A percentile compares a stretch with the other conserved stretches of the same genome.
These are phyloP conservation scores for Calonectria pteridis DNA, from an alignment of 2,329 filamentous ascomycete species.

Conservation along the genomic window DNA sequence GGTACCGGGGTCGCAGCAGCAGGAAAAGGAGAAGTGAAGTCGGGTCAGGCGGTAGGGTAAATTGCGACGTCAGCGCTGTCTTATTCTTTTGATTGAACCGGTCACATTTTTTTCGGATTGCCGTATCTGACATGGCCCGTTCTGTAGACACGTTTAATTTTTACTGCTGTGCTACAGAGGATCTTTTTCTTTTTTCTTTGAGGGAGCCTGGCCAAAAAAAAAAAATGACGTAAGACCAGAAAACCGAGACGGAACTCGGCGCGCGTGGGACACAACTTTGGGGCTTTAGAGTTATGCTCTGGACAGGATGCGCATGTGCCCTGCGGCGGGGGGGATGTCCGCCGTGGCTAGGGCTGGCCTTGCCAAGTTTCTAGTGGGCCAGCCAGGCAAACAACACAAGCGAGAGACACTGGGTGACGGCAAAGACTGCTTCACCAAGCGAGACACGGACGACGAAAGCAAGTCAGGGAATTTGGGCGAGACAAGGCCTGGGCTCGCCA, in stretches of 20 bases:
- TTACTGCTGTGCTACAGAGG: not conserved
- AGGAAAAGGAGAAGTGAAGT: not conserved
- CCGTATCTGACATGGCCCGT: not conserved
- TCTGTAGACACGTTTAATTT: not conserved
- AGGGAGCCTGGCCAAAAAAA: not conserved
- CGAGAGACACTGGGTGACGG: not conserved
- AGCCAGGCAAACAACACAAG: not conserved
- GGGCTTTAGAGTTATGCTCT: not conserved
- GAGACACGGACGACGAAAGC: not conserved
- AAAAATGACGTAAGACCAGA: constrained; percentile 6
- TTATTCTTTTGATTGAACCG: not conserved
- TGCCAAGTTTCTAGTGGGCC: not conserved
- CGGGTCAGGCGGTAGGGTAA: not conserved
- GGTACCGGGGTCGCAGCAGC: not conserved
- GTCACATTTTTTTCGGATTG: not conserved
- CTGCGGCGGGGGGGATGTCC: not conserved
- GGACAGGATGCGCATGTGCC: not conserved
- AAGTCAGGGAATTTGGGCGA: not conserved
- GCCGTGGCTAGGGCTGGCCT: not conserved
- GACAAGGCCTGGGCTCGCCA: not conserved
- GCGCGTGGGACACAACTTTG: not conserved
- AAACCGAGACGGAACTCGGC: not conserved
- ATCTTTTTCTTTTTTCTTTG: not conserved
- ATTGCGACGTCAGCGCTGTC: not conserved
- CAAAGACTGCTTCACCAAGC: not conserved